phyloP scores from a whole-genome alignment of 805 yeast genomes.

The Ogataea nakhonphanomensis region DNA sequence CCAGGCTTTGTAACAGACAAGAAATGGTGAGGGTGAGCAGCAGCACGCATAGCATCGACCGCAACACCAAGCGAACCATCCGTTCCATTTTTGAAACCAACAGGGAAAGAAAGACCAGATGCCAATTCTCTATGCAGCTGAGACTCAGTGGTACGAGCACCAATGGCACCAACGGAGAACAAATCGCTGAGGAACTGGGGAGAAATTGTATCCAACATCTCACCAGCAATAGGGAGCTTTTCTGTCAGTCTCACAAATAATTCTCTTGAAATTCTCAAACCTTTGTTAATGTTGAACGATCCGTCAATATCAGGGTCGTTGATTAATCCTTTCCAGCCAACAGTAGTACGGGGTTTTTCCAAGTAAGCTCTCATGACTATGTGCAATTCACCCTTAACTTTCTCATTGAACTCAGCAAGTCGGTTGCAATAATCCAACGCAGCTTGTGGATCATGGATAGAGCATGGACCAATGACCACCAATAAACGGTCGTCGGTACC shows the following conservation, averaged over 20 bases:
- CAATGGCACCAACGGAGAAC: slow-evolving; percentile 95
- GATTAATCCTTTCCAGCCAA: slow-evolving; percentile 98
- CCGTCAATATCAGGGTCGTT: slow-evolving; percentile 96
- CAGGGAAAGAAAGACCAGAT: slow-evolving; percentile 95
- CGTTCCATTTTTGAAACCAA: slow-evolving; percentile 97
- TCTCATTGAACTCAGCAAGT: slow-evolving; percentile 55
- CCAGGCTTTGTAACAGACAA: slow-evolving; percentile 95
- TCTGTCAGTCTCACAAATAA: slow-evolving; percentile 81
- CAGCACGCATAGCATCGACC: slow-evolving; percentile 89
- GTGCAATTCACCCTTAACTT: slow-evolving; percentile 69
- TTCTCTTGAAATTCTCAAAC: slow-evolving; percentile 82
- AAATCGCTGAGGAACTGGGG: slow-evolving; percentile 94
- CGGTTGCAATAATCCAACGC: slow-evolving; percentile 84
- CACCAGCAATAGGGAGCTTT: slow-evolving; percentile 89
- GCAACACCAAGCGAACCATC: slow-evolving; percentile 96
- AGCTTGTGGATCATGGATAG: slow-evolving; percentile 90
- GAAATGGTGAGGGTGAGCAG: slow-evolving; percentile 91
- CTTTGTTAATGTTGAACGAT: slow-evolving; percentile 91
- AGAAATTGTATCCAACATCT: slow-evolving; percentile 96
- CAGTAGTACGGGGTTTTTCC: slow-evolving; percentile 98
- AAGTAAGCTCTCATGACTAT: slow-evolving; percentile 97
- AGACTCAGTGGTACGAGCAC: slow-evolving; percentile 98
- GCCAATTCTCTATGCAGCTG: slow-evolving; percentile 97
- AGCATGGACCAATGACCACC: slow-evolving; percentile 94
- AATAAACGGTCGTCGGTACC: slow-evolving; percentile 86